These are phyloP conservation scores for Candida sphagnicola DNA, from an alignment of 805 yeast species.

Conservation along the genomic window DNA sequence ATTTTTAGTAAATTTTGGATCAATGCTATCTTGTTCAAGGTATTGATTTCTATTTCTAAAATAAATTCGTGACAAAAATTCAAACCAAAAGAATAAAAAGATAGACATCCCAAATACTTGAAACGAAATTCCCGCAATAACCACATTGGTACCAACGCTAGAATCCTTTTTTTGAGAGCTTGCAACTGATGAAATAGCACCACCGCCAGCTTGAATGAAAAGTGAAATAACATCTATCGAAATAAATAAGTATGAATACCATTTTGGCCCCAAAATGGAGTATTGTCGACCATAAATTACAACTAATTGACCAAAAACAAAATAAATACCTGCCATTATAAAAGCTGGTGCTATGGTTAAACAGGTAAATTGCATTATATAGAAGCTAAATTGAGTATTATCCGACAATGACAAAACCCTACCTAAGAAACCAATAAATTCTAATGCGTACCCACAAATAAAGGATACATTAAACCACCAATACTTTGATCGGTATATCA, in stretches of 20 bases:
- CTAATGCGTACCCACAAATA: constrained; percentile 27
- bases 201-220: constrained; percentile 35
- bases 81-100: constrained; percentile 29
- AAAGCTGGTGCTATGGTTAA: constrained; percentile 38
- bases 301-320: constrained; percentile 33
- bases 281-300: constrained; percentile 30
- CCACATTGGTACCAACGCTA: constrained; percentile 25
- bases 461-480: constrained; percentile 35
- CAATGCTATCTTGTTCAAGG: constrained; percentile 1
- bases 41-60: constrained; percentile 16
- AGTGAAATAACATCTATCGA: constrained; percentile 30
- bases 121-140: constrained; percentile 35
- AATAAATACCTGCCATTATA: constrained; percentile 38
- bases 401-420: constrained; percentile 26
- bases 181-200: constrained; percentile 27
- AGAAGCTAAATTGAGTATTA: constrained; percentile 15
- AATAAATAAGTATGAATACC: constrained; percentile 38
- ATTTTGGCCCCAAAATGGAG: constrained; percentile 35
- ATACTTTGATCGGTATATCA: constrained; percentile 27
- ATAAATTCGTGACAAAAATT: constrained; percentile 23
- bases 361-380: constrained; percentile 25
- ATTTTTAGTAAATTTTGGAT: constrained; percentile 10
- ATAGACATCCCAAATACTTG: constrained; percentile 35
- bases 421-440: constrained; percentile 33
- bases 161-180: constrained; percentile 15